These are phyloP conservation scores for Backusella parvicylindrica DNA, from an alignment of 192 early-diverging fungal species.

Conservation along the genomic window DNA sequence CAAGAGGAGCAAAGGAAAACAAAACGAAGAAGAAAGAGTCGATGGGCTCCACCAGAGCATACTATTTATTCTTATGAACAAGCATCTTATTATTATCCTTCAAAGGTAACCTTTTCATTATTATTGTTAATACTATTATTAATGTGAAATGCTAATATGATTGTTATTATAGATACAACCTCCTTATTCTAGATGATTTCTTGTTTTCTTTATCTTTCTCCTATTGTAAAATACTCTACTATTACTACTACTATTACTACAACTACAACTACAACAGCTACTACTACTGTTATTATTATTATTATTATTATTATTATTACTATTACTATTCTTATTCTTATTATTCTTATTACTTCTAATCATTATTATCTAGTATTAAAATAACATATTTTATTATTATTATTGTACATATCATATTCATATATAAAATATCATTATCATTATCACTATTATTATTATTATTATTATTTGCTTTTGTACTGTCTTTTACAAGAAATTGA, in stretches of 20 bases:
- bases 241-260: no score
- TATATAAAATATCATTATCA: no score
- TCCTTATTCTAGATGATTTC: neutral
- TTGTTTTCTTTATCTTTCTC: neutral
- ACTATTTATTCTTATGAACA: neutral
- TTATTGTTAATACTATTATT: no score
- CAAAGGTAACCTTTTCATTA: neutral
- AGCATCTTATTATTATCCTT: neutral
- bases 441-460: no score
- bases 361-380: neutral
- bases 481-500: no score
- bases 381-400: no score
- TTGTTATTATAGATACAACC: neutral
- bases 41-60: neutral
- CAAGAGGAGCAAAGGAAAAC: neutral
- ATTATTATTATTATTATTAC: no score
- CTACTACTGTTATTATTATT: no score
- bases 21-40: neutral
- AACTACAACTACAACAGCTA: no score
- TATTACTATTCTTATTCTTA: neutral
- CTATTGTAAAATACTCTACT: neutral
- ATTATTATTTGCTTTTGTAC: no score
- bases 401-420: no score
- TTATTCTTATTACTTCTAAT: neutral
- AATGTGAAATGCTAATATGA: no score